These are phyloP conservation scores for Haplographium delicatum DNA, from an alignment of 495 filamentous ascomycete species.

Conservation along the genomic window DNA sequence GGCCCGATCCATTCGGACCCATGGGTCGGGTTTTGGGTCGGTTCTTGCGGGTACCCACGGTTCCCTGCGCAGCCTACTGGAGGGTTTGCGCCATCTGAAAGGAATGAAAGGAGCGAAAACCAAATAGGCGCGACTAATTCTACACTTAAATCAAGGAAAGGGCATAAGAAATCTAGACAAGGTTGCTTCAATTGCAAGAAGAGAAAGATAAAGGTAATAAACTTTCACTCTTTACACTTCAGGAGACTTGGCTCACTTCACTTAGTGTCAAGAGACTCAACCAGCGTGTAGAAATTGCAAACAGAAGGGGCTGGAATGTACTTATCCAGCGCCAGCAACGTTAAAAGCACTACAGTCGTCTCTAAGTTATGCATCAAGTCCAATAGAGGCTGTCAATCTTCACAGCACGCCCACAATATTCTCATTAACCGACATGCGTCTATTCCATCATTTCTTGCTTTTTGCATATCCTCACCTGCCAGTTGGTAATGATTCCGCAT, in stretches of 20 bases:
- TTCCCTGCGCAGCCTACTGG: no score
- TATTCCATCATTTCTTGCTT: conserved; percentile 23
- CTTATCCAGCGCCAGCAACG: conserved; percentile 15
- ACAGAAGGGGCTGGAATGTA: conserved; percentile 11
- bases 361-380: conserved; percentile 6
- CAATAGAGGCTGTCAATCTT: conserved; percentile 8
- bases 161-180: conserved; percentile 20
- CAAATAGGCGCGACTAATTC: no score
- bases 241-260: not conserved
- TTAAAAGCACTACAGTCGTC: conserved; percentile 7
- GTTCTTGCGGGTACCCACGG: no score
- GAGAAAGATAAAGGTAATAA: conserved; percentile 23
- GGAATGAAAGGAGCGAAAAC: no score
- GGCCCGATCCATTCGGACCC: no score
- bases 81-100: no score
- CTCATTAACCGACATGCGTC: conserved; percentile 17
- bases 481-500: conserved; percentile 17
- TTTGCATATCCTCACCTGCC: conserved; percentile 22
- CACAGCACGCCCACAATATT: conserved; percentile 21
- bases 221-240: no score
- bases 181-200: conserved; percentile 25
- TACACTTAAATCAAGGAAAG: conserved; percentile 18
- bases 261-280: conserved; percentile 23
- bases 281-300: conserved; percentile 20
- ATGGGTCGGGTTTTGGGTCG: no score